Base-by-base conservation (phyloP, 139 green algal species). In the Dunaliella primolecta region DNA sequence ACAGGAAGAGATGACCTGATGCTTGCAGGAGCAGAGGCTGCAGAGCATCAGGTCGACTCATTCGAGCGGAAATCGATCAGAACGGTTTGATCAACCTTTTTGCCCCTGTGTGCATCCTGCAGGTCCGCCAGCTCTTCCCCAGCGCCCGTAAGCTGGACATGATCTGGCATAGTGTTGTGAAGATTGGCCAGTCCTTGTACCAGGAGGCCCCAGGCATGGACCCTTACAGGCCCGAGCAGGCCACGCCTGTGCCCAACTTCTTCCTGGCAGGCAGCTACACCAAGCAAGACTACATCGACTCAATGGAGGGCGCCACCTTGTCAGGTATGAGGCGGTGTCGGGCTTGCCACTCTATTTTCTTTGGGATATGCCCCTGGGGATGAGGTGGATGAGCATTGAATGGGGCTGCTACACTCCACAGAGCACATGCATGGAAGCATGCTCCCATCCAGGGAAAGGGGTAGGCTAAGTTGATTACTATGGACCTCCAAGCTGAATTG, bases 231-330 rank as follows among this genome's bases (percentile, higher is more conserved):
- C 96, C 96, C n/a, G 94, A 97, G 89, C 96, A 98, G 85, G 81
- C 84, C 25, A 99, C 96, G 1, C 95, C 95, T 1, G 86, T 99
- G 25, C 87, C 91, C 81, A 98, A 98, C 90, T 98, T 99, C 87
- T 99, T 98, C 93, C 87, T 99, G 82, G 93, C 97, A 0, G 96
- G 96, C 34, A 93, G 83, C 75, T 99, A 99, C 92, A 99, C 96
- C 72, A 98, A 94, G 89, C 90, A 93, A 91, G 96, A 99, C 92
- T 99, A 99, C 93, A 99, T 99, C 56, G 96, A 99, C 87, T 96
- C 91, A 80, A 99, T 99, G 96, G 96, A 99, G 94, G 96, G 96
- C 20, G 96, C 96, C 56, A 99, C 96, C 0, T 90, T 99, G 36
- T 97, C 93, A 46, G 96, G 96, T 83, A 35, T 78, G 55, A 25